Conservation (phyloP, 192 early-diverging fungal genomes). For the Phlyctochytrium arcticum region DNA sequence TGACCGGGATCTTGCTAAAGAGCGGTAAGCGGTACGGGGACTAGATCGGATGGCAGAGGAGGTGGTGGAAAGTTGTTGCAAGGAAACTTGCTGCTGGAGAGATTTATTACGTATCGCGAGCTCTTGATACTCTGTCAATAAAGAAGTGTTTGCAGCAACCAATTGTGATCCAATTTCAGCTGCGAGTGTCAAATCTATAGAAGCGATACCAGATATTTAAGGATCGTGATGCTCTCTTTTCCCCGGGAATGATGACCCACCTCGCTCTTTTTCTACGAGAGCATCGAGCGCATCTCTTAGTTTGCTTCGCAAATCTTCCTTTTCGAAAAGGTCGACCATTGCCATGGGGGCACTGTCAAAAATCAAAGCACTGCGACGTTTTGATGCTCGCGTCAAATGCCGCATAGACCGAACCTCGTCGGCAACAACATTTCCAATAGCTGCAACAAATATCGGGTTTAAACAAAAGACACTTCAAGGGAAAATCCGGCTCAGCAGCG, state of each 20-base stretch:
- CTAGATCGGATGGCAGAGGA: no score
- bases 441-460: neutral
- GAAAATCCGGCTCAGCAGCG: neutral
- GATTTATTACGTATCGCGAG: constrained; percentile 1
- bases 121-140: constrained; percentile 24
- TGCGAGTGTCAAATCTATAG: constrained; percentile 26
- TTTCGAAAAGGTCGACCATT: constrained; percentile 1
- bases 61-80: neutral
- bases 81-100: neutral
- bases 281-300: constrained; percentile 14
- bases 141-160: constrained; percentile 24
- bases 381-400: neutral
- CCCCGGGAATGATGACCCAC: neutral
- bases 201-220: neutral
- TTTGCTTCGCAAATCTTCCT: constrained; percentile 7
- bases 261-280: constrained; percentile 26
- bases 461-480: neutral
- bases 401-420: constrained; percentile 3
- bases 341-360: neutral
- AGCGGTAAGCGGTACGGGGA: neutral
- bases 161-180: constrained; percentile 35
- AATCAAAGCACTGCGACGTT: neutral
- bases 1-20: neutral
- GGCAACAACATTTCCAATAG: constrained; percentile 2
- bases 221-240: no score